These are phyloP conservation scores for Alternaria sp. DNA, from an alignment of 2,329 filamentous ascomycete genomes.

Conservation along the genomic window DNA sequence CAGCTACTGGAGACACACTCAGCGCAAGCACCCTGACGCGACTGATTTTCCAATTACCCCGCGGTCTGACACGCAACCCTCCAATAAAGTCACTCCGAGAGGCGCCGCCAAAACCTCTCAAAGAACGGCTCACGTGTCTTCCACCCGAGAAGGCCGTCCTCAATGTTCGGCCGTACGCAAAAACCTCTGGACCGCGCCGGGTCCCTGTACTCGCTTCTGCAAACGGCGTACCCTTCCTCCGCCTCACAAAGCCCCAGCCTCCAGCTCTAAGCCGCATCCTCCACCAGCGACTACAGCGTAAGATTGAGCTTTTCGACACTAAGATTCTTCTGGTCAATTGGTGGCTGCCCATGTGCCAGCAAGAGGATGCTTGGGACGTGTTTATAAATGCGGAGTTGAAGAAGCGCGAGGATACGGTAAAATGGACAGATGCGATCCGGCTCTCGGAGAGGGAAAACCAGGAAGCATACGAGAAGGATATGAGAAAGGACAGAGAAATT, in stretches of 20 bases:
- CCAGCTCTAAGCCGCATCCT: conserved; percentile 66
- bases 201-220: conserved; percentile 68
- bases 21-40: conserved; percentile 35
- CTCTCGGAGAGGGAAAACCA: conserved; percentile 30
- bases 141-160: conserved; percentile 57
- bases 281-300: conserved; percentile 59
- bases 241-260: conserved; percentile 72
- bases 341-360: conserved; percentile 48
- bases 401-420: conserved; percentile 22
- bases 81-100: conserved; percentile 14
- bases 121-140: conserved; percentile 40
- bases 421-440: conserved; percentile 46
- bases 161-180: conserved; percentile 59
- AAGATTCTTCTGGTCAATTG: conserved; percentile 56
- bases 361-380: conserved; percentile 62
- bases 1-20: conserved; percentile 43
- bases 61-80: conserved; percentile 41
- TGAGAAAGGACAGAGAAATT: conserved; percentile 43
- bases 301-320: conserved; percentile 54
- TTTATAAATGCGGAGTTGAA: conserved; percentile 40
- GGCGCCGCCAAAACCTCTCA: conserved; percentile 19
- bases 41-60: conserved; percentile 53
- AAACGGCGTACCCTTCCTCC: conserved; percentile 69
- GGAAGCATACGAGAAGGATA: conserved; percentile 26
- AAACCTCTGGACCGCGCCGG: conserved; percentile 63